Base-by-base conservation (phyloP, 2,329 filamentous ascomycete species). In the Juglanconis sp. region DNA sequence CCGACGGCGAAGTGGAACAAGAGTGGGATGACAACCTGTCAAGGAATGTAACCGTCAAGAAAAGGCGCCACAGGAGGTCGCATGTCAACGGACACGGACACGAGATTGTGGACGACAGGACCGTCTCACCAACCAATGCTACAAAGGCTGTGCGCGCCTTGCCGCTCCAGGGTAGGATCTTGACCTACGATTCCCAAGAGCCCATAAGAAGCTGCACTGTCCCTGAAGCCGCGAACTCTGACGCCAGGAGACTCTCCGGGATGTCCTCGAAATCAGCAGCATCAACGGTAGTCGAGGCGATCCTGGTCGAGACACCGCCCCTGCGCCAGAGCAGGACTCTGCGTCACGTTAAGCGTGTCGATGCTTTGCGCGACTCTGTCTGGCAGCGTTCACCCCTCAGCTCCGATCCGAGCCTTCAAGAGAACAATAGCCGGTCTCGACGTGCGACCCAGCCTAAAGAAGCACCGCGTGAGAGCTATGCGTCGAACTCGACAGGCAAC, bases 331-430 rank as follows among this genome's bases (percentile, higher is more conserved):
- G 75, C 59, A 80, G 80, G 66, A 88, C 84, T 7, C 71, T 89
- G 61, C 81, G 86, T 4, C 86, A 88, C 68, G 80, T 86, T 10
- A 82, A 78, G 65, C 88, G 87, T 67, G 80, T 83, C 48, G 72
- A 72, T 8, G 72, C 73, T 1, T 67, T 87, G 59, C 77, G 84
- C 61, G 79, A 84, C 63, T 77, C 80, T 3, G 68, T 69, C 24
- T 76, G 75, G 4, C 74, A 78, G 36, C 61, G 74, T 10, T 77
- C 78, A 7, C 74, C 74, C 2, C 63, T 70, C n/a, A 77, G 75
- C 66, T 81, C 80, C 34, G 72, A 71, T 5, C 71, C 76, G 9
- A 76, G 74, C 13, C 72, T 68, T 7, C 53, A 44, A 9, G 65
- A 59, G 6, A 62, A 53, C 38, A 60, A 49, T 6, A 54, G 44